Conservation (phyloP, 306 rosid genomes). For the Prunus salicina region DNA sequence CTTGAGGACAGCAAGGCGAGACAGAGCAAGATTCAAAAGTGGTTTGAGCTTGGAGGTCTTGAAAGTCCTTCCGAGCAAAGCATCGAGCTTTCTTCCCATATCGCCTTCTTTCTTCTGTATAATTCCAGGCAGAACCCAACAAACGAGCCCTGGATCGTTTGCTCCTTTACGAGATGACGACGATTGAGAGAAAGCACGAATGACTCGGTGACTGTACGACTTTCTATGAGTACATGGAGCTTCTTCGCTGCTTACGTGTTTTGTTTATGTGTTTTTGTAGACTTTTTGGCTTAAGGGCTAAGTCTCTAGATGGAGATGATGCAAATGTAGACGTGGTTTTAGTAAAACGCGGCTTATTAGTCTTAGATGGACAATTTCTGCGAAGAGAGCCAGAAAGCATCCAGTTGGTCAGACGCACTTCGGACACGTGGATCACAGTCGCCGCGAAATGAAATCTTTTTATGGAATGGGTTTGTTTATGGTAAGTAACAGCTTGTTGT, state of each 20-base stretch:
- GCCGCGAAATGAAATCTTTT: not conserved
- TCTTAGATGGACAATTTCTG: not conserved
- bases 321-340: not conserved
- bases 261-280: not conserved
- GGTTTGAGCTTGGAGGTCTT: constrained; percentile 57
- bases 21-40: constrained; percentile 49
- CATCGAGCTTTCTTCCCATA: constrained; percentile 77
- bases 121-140: constrained; percentile 9
- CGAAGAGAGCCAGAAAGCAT: not conserved
- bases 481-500: too few species aligned
- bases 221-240: not conserved
- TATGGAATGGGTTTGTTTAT: too few species aligned
- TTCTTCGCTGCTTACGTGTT: not conserved
- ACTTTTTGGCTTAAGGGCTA: constrained; percentile 5
- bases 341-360: not conserved
- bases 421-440: not conserved
- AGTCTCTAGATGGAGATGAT: constrained; percentile 9
- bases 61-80: constrained; percentile 61
- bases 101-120: not conserved
- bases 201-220: not conserved
- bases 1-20: constrained; percentile 69
- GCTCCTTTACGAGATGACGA: constrained; percentile 19
- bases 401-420: not conserved
- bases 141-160: constrained; percentile 18
- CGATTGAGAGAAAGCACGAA: not conserved